A percentile compares a stretch with the other conserved stretches of the same genome.
Evolutionary conservation across 108 stramenopile genomes (phyloP).

Genomic region (Phaeodactylum tricornutum): DNA sequence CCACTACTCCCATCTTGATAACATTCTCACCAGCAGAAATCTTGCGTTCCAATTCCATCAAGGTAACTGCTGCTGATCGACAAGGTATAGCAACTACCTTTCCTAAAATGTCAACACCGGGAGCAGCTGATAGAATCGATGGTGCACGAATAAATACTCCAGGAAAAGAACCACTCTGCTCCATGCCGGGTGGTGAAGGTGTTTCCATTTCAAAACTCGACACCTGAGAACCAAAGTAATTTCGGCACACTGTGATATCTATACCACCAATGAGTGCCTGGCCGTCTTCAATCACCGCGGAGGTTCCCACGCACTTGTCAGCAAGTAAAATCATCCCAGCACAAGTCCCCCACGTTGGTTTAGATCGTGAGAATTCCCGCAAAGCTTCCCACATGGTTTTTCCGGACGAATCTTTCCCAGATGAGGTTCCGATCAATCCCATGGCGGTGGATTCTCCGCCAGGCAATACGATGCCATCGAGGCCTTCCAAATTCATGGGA

Average conservation of each 20-base stretch:
- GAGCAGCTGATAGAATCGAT: conserved; percentile 80
- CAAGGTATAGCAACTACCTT: conserved; percentile 85
- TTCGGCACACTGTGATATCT: conserved; percentile 91
- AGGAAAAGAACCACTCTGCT: conserved; percentile 36
- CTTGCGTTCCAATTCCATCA: conserved; percentile 68
- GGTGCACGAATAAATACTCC: conserved; percentile 98
- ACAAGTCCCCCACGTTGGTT: conserved; percentile 97
- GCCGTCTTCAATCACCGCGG: conserved; percentile 86
- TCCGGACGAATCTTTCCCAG: conserved; percentile 6
- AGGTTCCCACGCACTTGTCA: conserved; percentile 81
- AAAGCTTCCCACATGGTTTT: conserved; percentile 65
- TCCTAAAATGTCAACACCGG: conserved; percentile 71
- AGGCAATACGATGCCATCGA: conserved; percentile 94
- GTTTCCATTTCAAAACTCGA: conserved; percentile 88
- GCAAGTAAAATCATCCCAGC: conserved; percentile 98
- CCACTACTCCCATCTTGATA: conserved; percentile 64
- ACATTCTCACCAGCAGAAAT: conserved; percentile 71
- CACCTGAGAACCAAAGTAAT: conserved; percentile 97
- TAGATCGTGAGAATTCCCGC: conserved; percentile 50
- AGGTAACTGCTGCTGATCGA: conserved; percentile 73
- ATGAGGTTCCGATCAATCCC: conserved; percentile 76
- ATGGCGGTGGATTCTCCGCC: conserved; percentile 99
- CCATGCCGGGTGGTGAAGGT: conserved; percentile 43
- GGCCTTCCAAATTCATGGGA: conserved; percentile 54
- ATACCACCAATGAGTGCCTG: conserved; percentile 93